Evolutionary conservation across 306 rosid genomes (phyloP).

Genomic region (Vigna radiata): DNA sequence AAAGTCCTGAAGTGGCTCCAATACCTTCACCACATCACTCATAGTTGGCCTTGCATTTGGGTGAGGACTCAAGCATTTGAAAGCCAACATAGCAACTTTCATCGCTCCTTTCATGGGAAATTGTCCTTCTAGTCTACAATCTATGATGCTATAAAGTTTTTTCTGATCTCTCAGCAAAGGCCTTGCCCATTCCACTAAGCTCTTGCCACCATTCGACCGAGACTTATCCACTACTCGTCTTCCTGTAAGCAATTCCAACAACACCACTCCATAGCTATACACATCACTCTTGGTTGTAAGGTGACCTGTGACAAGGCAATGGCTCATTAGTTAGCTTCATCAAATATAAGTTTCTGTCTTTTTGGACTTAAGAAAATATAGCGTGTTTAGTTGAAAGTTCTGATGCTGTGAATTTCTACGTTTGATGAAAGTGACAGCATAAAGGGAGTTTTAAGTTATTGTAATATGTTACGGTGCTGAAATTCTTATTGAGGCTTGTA

Average conservation of each 20-base stretch:
- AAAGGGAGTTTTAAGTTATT: background rate
- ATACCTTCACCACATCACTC: slow-evolving; percentile 65
- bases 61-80: slow-evolving; percentile 67
- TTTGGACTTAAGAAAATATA: slow-evolving; percentile 1
- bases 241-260: slow-evolving; percentile 81
- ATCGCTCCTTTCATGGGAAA: slow-evolving; percentile 67
- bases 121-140: slow-evolving; percentile 69
- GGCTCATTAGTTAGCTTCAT: slow-evolving; percentile 2
- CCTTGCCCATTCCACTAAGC: slow-evolving; percentile 86
- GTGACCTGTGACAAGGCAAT: slow-evolving; percentile 57
- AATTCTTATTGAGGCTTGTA: background rate
- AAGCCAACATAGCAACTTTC: slow-evolving; percentile 65
- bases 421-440: slow-evolving; percentile 11
- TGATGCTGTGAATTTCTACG: background rate
- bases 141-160: slow-evolving; percentile 56
- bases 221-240: slow-evolving; percentile 66
- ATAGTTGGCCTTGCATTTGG: slow-evolving; percentile 72
- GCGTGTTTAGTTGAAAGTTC: background rate
- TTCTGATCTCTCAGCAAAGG: slow-evolving; percentile 67
- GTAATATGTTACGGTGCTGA: background rate
- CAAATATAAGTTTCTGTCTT: background rate
- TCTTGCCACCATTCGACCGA: slow-evolving; percentile 50
- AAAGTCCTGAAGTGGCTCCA: slow-evolving; percentile 70
- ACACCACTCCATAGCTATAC: slow-evolving; percentile 84
- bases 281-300: slow-evolving; percentile 86